Evolutionary conservation across 345 rosid genomes (phyloP), one percentile per base, ranked within the genome.

Genomic region (Moricandia arvensis): DNA sequence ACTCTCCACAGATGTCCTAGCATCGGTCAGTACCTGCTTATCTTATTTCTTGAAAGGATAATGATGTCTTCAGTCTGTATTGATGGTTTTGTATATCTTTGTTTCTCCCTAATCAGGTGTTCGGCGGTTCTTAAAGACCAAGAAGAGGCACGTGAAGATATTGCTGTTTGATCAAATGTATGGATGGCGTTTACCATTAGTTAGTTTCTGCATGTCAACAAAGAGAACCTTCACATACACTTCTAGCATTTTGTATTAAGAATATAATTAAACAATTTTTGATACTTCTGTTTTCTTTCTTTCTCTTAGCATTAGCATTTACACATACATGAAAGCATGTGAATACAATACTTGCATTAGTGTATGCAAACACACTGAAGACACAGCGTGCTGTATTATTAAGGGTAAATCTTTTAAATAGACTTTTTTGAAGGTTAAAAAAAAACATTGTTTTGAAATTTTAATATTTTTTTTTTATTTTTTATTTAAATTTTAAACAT

Each of bases 1-100:
- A 35, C 89, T 94, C 66, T 91, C 98, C 12, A 81, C 82, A 38
- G 97, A 90, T 45, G 18, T 89, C 63, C 81, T 92, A 47, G 84
- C 91, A 49, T 90, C 87, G 88, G 89, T 89, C 71, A 87, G 91
- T 80, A n/a, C n/a, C n/a, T n/a, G 3, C 76, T 11, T 31, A 11
- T 4, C 38, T 29, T 8, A 51, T 24, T 5, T 45, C 51, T 13
- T 64, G 16, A 45, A 66, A 41, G 16, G 60, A 47, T 18, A 57
- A 5, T 13, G 49, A 31, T 21, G 60, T 43, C 4, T 5, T 47
- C 33, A 16, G 17, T 2, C 11, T 33, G 71, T 41, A 37, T 41
- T 38, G 0, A 70, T 65, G 26, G 57, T 66, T 49, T 71, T 49
- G 49, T 59, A 5, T 66, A 61, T 18, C n/a, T 37, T 1, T 63